Percentiles rank a stretch among this genome's conserved stretches.
These are phyloP conservation scores for Acanthamoeba triangularis DNA, from an alignment of 208 protist species.

Conservation along the genomic window DNA sequence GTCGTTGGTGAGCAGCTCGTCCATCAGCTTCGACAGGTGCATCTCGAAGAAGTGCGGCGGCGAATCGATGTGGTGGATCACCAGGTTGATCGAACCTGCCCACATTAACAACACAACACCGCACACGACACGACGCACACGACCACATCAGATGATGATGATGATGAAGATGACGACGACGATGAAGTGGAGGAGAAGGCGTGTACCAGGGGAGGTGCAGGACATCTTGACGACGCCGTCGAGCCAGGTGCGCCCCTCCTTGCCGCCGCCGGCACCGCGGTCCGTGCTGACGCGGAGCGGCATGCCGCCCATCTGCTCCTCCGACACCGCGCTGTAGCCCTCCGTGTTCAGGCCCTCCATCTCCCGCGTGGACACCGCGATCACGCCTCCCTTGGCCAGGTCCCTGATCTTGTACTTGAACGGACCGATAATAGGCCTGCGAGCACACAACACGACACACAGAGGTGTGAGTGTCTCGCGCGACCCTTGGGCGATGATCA, in stretches of 20 bases:
- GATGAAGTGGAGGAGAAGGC: not conserved
- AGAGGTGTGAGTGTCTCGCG: not conserved
- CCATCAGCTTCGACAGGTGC: conserved; percentile 73
- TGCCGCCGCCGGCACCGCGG: not conserved
- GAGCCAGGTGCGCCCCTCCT: conserved; percentile 38
- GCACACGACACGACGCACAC: not conserved
- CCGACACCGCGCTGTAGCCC: not conserved
- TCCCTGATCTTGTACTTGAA: conserved; percentile 75
- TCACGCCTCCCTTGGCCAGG: conserved; percentile 31
- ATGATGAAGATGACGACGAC: not conserved
- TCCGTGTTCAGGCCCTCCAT: conserved; percentile 30
- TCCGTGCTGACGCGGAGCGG: not conserved
- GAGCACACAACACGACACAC: not conserved
- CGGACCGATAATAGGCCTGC: conserved; percentile 59
- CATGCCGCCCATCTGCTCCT: conserved; percentile 24
- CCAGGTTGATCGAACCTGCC: conserved; percentile 53
- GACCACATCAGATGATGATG: not conserved
- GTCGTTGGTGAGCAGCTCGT: conserved; percentile 68
- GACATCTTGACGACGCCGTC: conserved; percentile 71
- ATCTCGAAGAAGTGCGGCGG: conserved; percentile 71
- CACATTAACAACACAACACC: not conserved
- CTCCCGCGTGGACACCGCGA: not conserved
- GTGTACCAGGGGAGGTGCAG: conserved; percentile 50
- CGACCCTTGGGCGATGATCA: not conserved
- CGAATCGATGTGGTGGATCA: conserved; percentile 54